Percentiles rank a stretch among this genome's conserved stretches.
Evolutionary conservation across 2,329 filamentous ascomycete species (phyloP).

Genomic region (Emergomyces pasteurianus): DNA sequence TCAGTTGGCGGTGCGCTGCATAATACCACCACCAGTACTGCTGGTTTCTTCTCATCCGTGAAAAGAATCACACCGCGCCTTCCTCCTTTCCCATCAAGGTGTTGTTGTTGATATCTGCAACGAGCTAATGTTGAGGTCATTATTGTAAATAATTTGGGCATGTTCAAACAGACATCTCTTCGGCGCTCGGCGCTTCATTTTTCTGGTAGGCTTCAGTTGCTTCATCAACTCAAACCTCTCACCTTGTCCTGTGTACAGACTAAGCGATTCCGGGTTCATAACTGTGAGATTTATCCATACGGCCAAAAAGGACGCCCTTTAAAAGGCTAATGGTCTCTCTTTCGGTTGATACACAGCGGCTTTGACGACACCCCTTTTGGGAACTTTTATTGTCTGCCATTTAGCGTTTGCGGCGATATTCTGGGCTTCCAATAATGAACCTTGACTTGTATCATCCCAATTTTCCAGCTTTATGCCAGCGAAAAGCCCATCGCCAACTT

Average conservation of each 20-base stretch:
- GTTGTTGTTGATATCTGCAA: neutral
- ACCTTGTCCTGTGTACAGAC: no score
- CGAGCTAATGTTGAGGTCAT: neutral
- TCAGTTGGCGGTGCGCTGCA: neutral
- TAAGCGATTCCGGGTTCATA: no score
- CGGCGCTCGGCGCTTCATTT: no score
- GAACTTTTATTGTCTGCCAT: neutral
- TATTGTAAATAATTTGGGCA: neutral
- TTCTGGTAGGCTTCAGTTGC: no score
- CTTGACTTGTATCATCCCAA: neutral
- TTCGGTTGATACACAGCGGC: no score
- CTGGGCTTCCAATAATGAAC: neutral
- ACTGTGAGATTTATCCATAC: no score
- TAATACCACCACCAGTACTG: no score
- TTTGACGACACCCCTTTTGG: neutral
- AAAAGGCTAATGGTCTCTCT: no score
- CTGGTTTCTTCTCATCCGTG: neutral
- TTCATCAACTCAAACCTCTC: no score
- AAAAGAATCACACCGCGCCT: neutral
- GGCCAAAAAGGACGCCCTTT: no score
- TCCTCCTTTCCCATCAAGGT: neutral
- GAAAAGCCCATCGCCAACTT: neutral
- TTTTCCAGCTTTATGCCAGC: neutral
- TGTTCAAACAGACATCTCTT: neutral
- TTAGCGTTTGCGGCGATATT: neutral